Percentiles rank a stretch among this genome's conserved stretches.
These are phyloP conservation scores for Boletales sp. DNA, from an alignment of 768 basidiomycete genomes.

Conservation along the genomic window DNA sequence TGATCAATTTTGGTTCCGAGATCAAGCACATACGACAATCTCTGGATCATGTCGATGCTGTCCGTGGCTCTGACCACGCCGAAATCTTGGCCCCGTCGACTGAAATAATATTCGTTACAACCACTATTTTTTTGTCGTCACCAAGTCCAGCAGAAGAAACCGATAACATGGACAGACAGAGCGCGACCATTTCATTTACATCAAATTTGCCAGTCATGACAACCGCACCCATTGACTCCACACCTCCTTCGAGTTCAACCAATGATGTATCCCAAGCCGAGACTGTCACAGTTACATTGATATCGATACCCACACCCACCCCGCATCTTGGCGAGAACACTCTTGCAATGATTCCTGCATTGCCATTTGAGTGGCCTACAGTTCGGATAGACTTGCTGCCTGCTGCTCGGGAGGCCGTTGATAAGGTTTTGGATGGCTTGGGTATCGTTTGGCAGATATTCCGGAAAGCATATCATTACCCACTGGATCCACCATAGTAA, in stretches of 20 bases:
- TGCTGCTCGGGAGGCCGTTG: constrained; percentile 17
- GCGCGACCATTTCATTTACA: constrained; percentile 2
- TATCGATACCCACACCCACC: constrained; percentile 11
- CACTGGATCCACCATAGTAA: constrained; percentile 31
- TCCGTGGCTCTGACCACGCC: constrained; percentile 6
- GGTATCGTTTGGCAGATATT: constrained; percentile 28
- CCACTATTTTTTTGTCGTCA: constrained; percentile 18
- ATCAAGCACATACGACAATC: constrained; percentile 23
- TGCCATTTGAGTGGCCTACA: constrained; percentile 29
- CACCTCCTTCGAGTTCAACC: constrained; percentile 4
- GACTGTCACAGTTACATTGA: constrained; percentile 7
- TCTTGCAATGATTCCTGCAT: constrained; percentile 12
- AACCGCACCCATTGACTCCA: constrained; percentile 1
- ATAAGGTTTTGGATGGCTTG: constrained; percentile 27
- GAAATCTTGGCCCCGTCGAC: constrained; percentile 3
- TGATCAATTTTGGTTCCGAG: constrained; percentile 27
- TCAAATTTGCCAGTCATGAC: constrained; percentile 9
- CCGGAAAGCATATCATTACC: constrained; percentile 32
- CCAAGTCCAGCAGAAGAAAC: constrained; percentile 1
- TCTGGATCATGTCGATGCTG: constrained; percentile 17
- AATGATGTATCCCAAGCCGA: constrained; percentile 13
- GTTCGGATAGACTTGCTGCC: constrained; percentile 26
- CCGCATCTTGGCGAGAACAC: constrained; percentile 15
- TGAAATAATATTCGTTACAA: constrained; percentile 31
- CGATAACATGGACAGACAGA: constrained; percentile 1